Evolutionary conservation across 2,329 filamentous ascomycete genomes (phyloP).

Genomic region (Allantophomopsis lycopodina): DNA sequence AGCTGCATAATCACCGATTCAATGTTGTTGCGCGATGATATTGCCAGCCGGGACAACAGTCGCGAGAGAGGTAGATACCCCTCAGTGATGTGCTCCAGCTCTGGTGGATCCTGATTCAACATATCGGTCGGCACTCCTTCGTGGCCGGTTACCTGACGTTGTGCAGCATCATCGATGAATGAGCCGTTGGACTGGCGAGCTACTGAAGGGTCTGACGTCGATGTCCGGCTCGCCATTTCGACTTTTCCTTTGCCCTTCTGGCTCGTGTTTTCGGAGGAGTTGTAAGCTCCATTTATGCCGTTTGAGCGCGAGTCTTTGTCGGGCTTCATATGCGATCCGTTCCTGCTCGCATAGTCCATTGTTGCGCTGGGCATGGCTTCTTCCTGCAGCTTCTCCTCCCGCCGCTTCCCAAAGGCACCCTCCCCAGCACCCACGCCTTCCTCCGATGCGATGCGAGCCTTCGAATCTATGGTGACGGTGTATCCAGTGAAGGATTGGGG

Average conservation of each 20-base stretch:
- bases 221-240: conserved; percentile 7
- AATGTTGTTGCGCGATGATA: conserved; percentile 71
- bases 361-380: conserved; percentile 37
- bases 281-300: conserved; percentile 25
- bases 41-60: conserved; percentile 65
- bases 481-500: too few relatives aligned
- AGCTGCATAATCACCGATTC: conserved; percentile 56
- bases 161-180: conserved; percentile 6
- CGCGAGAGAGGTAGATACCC: conserved; percentile 65
- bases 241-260: conserved; percentile 10
- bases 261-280: conserved; percentile 21
- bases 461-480: too few relatives aligned
- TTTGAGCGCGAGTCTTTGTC: conserved; percentile 33
- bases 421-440: too few relatives aligned
- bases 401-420: conserved; percentile 11
- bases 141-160: conserved; percentile 6
- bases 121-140: conserved; percentile 11
- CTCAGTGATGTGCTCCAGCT: conserved; percentile 58
- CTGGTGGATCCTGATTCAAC: conserved; percentile 40
- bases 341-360: conserved; percentile 40
- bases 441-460: too few relatives aligned
- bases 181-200: conserved; percentile 10
- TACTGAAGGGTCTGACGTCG: conserved; percentile 7
- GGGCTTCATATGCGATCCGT: conserved; percentile 39
- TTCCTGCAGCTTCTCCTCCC: conserved; percentile 8